Conservation (phyloP, 1,284 basidiomycete species). For the Cystobasidium pallidum region DNA sequence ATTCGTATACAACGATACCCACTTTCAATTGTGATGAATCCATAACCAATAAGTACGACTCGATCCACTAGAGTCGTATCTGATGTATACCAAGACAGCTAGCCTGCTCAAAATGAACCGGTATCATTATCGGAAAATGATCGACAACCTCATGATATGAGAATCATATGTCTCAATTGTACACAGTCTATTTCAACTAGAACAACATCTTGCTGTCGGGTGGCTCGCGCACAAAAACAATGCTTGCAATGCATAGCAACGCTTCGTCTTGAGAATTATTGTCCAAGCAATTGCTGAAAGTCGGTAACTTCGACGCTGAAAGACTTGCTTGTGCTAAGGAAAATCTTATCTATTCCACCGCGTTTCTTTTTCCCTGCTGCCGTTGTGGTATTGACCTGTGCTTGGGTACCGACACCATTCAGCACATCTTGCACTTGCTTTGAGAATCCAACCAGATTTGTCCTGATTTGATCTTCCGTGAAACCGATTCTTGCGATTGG, state of each 20-base stretch:
- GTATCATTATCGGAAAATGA: too few species aligned
- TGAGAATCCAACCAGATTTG: constrained; percentile 18
- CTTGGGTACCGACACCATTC: constrained; percentile 41
- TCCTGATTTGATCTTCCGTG: constrained; percentile 34
- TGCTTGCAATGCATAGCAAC: not conserved
- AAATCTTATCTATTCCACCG: constrained; percentile 34
- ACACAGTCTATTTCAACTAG: not conserved
- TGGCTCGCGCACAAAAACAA: not conserved
- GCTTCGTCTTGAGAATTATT: not conserved
- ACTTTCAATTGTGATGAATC: too few species aligned
- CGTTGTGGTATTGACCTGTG: constrained; percentile 21
- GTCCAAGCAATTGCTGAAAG: constrained; percentile 5
- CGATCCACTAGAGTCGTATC: too few species aligned
- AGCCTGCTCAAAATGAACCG: too few species aligned
- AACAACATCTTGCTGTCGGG: too few species aligned
- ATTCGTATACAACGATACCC: too few species aligned
- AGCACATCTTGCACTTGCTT: constrained; percentile 27
- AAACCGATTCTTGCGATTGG: constrained; percentile 33
- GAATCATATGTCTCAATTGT: not conserved
- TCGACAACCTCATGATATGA: not conserved
- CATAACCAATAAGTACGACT: too few species aligned
- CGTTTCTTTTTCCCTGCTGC: constrained; percentile 27
- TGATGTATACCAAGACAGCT: not conserved
- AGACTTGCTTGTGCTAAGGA: constrained; percentile 35
- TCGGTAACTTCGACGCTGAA: constrained; percentile 40